Evolutionary conservation across 805 yeast species (phyloP).

Genomic region (Saturnispora bothae): DNA sequence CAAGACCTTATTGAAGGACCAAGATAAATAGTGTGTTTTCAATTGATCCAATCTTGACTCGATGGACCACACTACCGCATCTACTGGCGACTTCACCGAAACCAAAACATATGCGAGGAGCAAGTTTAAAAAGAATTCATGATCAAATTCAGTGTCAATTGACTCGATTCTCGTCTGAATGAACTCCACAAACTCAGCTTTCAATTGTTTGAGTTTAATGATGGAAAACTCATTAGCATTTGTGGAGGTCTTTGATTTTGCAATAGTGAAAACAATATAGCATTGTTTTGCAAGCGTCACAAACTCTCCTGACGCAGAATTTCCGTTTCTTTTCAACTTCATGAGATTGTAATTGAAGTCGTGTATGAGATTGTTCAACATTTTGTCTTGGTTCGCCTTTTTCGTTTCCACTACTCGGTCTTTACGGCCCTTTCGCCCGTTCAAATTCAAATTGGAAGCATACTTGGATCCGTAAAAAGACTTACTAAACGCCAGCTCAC

Average conservation of each 20-base stretch:
- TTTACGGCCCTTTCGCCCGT: neutral
- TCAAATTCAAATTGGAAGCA: conserved; percentile 15
- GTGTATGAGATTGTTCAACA: conserved; percentile 21
- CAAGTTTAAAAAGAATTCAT: conserved; percentile 20
- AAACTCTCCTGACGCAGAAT: conserved; percentile 7
- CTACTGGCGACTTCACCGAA: conserved; percentile 13
- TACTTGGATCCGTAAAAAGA: conserved; percentile 20
- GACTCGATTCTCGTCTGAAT: conserved; percentile 15
- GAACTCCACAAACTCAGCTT: conserved; percentile 13
- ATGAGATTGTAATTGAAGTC: conserved; percentile 18
- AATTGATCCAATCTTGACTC: conserved; percentile 15
- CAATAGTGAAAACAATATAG: conserved; percentile 18
- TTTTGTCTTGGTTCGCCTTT: conserved; percentile 8
- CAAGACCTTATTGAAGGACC: conserved; percentile 19
- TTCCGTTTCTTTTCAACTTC: conserved; percentile 9
- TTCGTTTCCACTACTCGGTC: neutral
- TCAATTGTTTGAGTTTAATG: conserved; percentile 15
- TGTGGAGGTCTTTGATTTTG: conserved; percentile 14
- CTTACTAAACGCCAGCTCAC: conserved; percentile 22
- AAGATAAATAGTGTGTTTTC: conserved; percentile 6
- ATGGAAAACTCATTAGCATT: conserved; percentile 9
- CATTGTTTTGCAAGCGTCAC: conserved; percentile 20
- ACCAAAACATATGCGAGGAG: conserved; percentile 19
- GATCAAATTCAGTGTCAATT: conserved; percentile 22
- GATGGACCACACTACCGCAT: conserved; percentile 19